Percentiles rank a stretch among this genome's conserved stretches.
phyloP scores from a whole-genome alignment of 164 flowering plant species.

The Brasenia schreberi region DNA sequence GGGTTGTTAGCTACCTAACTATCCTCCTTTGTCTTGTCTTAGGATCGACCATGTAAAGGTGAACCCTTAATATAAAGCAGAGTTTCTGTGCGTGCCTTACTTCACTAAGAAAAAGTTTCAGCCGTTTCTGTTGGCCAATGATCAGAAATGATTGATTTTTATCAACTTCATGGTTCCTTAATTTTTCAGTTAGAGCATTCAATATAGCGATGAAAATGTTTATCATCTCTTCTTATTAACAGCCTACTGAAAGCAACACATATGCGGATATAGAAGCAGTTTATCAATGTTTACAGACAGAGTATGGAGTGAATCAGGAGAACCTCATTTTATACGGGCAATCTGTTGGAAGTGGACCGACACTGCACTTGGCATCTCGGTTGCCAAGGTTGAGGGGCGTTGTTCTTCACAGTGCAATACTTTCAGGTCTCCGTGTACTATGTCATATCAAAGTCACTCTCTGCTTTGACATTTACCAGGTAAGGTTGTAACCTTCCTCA shows the following conservation, averaged over 20 bases:
- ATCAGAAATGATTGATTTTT: not conserved
- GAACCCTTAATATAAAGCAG: too few relatives aligned
- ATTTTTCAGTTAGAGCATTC: too few relatives aligned
- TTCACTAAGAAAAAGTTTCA: too few relatives aligned
- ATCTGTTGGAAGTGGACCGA: conserved; percentile 98
- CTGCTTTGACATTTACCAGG: conserved; percentile 87
- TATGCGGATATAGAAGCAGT: conserved; percentile 99
- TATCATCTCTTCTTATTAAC: conserved; percentile 6
- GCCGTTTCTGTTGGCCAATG: too few relatives aligned
- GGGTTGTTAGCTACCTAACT: too few relatives aligned
- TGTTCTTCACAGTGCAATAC: conserved; percentile 93
- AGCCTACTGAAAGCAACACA: conserved; percentile 92
- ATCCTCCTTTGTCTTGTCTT: too few relatives aligned
- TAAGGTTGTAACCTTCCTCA: conserved; percentile 12
- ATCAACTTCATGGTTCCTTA: not conserved
- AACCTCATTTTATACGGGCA: conserved; percentile 88
- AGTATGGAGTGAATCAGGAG: conserved; percentile 88
- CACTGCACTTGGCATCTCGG: conserved; percentile 85
- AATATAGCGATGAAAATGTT: too few relatives aligned
- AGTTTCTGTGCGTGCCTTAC: too few relatives aligned
- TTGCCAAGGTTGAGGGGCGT: conserved; percentile 91
- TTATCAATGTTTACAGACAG: conserved; percentile 77
- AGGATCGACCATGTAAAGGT: too few relatives aligned
- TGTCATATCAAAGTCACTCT: conserved; percentile 62
- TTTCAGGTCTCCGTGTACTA: conserved; percentile 93